These are phyloP conservation scores for Neodidymelliopsis sp. DNA, from an alignment of 2,329 filamentous ascomycete genomes.

Conservation along the genomic window DNA sequence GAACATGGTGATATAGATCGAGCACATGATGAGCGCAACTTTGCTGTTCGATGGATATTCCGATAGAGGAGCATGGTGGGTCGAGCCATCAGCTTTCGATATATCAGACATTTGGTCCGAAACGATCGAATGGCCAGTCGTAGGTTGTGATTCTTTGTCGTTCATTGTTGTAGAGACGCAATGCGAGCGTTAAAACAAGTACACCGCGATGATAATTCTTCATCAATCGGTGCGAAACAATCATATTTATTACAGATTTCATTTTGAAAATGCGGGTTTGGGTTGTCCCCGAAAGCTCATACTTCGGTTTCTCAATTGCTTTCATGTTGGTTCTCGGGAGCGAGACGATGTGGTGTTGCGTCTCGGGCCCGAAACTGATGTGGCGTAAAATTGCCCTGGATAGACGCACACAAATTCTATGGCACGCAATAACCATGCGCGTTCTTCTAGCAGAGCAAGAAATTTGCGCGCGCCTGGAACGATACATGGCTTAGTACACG, in stretches of 20 bases:
- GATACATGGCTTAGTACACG: too few species aligned
- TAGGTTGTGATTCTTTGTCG: background rate
- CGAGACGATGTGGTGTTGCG: background rate
- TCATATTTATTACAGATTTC: too few species aligned
- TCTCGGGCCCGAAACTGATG: constrained; percentile 1
- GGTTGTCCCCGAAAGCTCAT: background rate
- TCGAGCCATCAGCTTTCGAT: background rate
- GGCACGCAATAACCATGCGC: too few species aligned
- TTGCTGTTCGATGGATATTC: background rate
- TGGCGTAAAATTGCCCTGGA: too few species aligned
- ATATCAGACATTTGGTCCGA: background rate
- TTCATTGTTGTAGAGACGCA: background rate
- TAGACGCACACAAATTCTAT: too few species aligned
- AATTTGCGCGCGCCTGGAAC: too few species aligned
- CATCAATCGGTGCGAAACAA: too few species aligned
- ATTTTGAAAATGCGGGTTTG: too few species aligned
- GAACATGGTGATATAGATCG: constrained; percentile 7
- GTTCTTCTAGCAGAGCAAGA: too few species aligned
- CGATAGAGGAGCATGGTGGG: background rate
- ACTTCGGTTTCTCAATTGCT: background rate
- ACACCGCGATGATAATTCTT: too few species aligned
- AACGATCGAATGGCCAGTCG: background rate
- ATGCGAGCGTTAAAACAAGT: background rate
- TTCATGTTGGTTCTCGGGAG: background rate
- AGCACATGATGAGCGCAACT: background rate